Evolutionary conservation across 441 rosid species (phyloP).

Genomic region (Rhodomyrtus psidioides): DNA sequence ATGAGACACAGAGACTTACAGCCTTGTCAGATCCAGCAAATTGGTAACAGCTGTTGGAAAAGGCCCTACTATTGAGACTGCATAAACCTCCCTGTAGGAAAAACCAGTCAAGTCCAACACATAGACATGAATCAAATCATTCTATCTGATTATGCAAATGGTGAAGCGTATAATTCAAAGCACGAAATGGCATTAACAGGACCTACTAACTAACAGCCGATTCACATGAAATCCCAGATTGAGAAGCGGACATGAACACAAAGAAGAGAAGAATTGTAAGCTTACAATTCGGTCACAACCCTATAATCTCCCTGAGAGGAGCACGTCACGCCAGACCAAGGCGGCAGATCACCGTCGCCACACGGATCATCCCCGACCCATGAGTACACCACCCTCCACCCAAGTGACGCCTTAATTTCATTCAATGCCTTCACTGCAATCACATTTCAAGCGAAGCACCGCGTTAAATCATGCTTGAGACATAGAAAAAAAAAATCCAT

Average conservation of each 20-base stretch:
- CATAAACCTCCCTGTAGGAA: conserved; percentile 61
- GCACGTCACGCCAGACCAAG: conserved; percentile 82
- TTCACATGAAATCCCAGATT: not conserved
- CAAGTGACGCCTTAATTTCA: conserved; percentile 74
- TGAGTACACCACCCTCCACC: conserved; percentile 79
- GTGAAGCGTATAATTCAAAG: not conserved
- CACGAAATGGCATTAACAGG: not conserved
- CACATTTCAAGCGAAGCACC: not conserved
- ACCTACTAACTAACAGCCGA: not conserved
- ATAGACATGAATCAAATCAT: not conserved
- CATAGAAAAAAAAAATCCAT: not conserved
- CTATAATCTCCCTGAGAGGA: conserved; percentile 68
- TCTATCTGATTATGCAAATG: not conserved
- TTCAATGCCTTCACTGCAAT: conserved; percentile 64
- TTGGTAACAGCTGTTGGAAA: conserved; percentile 76
- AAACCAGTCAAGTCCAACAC: not conserved
- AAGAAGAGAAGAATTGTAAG: not conserved
- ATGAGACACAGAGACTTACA: conserved; percentile 29
- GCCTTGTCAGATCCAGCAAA: conserved; percentile 60
- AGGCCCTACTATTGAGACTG: conserved; percentile 74
- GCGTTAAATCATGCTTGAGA: not conserved
- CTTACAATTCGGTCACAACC: conserved; percentile 62
- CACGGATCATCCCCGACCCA: conserved; percentile 89
- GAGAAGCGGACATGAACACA: not conserved
- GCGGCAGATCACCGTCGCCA: conserved; percentile 63